Conservation (phyloP, 2,329 filamentous ascomycete species). For the Pezicula radicicola region DNA sequence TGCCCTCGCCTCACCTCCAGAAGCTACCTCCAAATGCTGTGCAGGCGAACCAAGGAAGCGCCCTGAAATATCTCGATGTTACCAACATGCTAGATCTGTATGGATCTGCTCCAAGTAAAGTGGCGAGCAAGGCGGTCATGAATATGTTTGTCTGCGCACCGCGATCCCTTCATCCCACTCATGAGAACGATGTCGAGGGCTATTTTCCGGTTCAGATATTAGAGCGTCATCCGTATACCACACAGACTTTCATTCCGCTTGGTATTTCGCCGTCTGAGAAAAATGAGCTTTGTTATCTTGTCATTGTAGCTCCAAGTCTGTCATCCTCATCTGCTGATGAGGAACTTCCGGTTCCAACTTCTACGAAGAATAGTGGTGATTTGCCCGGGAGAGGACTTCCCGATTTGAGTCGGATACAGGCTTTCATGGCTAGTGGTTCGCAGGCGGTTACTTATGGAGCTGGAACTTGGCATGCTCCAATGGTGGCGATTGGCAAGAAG, state of each 20-base stretch:
- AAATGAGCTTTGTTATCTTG: conserved; percentile 62
- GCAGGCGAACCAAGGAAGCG: conserved; percentile 80
- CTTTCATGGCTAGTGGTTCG: conserved; percentile 73
- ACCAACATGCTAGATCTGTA: conserved; percentile 74
- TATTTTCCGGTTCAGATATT: conserved; percentile 70
- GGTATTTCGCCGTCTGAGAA: conserved; percentile 44
- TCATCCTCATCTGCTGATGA: conserved; percentile 37
- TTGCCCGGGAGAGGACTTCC: conserved; percentile 48
- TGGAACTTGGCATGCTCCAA: conserved; percentile 93
- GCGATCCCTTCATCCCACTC: conserved; percentile 44
- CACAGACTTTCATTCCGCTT: conserved; percentile 87
- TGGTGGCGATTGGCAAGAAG: conserved; percentile 75
- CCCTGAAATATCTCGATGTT: conserved; percentile 81
- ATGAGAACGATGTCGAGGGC: conserved; percentile 15
- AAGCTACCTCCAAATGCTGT: conserved; percentile 42
- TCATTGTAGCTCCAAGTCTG: conserved; percentile 83
- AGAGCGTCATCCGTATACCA: conserved; percentile 90
- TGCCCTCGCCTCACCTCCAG: conserved; percentile 38
- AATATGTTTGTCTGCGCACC: conserved; percentile 89
- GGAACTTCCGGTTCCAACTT: conserved; percentile 37
- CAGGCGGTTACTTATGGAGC: conserved; percentile 91
- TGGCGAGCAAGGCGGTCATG: conserved; percentile 60
- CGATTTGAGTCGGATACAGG: conserved; percentile 66
- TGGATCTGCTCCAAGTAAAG: conserved; percentile 56
- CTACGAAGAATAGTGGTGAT: conserved; percentile 3